Evolutionary conservation across 768 basidiomycete genomes (phyloP), one percentile per base, ranked within the genome.

Genomic region (Russula dissimulans): DNA sequence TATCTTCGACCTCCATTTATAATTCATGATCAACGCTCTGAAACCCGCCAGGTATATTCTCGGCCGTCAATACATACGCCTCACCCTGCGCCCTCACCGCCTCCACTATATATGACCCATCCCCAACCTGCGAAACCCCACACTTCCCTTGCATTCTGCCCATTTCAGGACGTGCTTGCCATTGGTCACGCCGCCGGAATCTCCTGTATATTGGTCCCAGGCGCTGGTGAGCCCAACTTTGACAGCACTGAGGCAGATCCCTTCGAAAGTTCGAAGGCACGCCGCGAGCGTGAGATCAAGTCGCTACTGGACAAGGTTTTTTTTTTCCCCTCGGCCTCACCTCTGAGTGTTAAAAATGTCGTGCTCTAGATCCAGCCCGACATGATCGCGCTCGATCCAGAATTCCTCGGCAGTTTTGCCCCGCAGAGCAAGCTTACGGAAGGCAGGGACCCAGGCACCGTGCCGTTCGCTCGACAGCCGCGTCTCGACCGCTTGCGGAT

Each of bases 161-260:
- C 93, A 12, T 95, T 87, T 76, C 87, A 89, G 67, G 93, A 95
- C 72, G 75, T 90, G 32, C 80, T 95, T 22, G 86, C 85, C 0
- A 75, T 95, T 46, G 88, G 91, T 1, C 93, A 95, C 70, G 69
- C 78, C 5, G 77, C 76, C 0, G 95, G 95, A 0, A 75, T 98
- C 17, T 90, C 90, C 4, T 88, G 82, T 44, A 80, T 98, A 53
- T 78, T 98, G 56, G 86, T 98, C 0, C 97, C 97, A 0, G 95
- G 95, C 31, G 76, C 86, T 9, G 97, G 95, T 38, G 95, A 98
- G 71, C 84, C 95, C 48, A 94, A 97, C 77, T 95, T 94, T 70
- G 97, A 99, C 69, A 89, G 87, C 59, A 71, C 79, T 14, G 97
- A 98, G 71, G 91, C 92, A 0, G 95, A 99, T 81, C 93, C 95